Evolutionary conservation across 2,329 filamentous ascomycete genomes (phyloP), one percentile per base, ranked within the genome.

Genomic region (Ilyonectria robusta): DNA sequence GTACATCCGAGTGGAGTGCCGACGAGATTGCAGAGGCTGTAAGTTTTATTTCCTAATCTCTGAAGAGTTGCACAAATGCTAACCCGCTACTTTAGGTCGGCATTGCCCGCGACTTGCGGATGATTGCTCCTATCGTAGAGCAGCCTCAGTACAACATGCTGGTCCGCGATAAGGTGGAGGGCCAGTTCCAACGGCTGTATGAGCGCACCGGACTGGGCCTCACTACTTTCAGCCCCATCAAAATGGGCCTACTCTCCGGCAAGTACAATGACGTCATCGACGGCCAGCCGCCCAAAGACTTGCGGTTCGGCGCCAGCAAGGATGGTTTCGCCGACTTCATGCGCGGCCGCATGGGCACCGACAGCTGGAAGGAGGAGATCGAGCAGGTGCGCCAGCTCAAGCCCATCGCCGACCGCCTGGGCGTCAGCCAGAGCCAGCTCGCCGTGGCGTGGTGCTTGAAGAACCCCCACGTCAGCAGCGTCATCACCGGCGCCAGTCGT

Each of bases 61-160:
- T n/a, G 21, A 3, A n/a, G 40, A 35, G 29, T 9, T 15, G n/a
- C 50, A 35, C 5, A 15, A 19, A 11, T 0, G 37, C n/a, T 53
- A 35, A 51, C 7, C 37, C 2, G 13, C 4, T 15, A 10, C 9
- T 8, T 5, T 13, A 78, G 74, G 88, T 87, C 78, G 87, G 67
- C 78, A 88, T 82, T 67, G 89, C 91, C 23, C 86, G 89, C 66
- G 84, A 85, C 71, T 83, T 92, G 9, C 84, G 86, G 6, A 83
- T 93, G 59, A 87, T 93, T 56, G 87, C 85, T 0, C 91, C 91
- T 1, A 77, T 91, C 11, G 88, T 90, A 73, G 91, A 93, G 78
- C 91, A 93, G 80, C 90, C 91, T 0, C 83, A 87, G 69, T 93
- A 93, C 82, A 92, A 92, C 80, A 84, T 92, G 72, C 81, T 92